Conservation (phyloP, 2,329 filamentous ascomycete species). For the Fusarium devonianum region DNA sequence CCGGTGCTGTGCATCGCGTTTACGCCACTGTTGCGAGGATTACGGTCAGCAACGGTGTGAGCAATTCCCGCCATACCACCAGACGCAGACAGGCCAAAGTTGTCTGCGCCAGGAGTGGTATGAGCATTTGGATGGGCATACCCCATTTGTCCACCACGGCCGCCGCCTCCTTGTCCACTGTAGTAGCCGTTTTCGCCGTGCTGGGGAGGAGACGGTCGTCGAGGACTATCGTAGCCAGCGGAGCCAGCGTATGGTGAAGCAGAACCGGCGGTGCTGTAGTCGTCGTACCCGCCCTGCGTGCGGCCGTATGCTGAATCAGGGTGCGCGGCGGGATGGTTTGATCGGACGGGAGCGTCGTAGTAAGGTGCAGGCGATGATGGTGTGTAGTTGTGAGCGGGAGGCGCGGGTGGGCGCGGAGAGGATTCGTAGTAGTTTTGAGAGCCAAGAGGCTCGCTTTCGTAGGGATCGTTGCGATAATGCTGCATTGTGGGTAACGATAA, state of each 20-base stretch:
- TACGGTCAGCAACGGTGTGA: conserved; percentile 68
- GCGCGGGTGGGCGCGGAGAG: conserved; percentile 31
- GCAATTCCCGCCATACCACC: conserved; percentile 75
- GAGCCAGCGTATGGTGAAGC: conserved; percentile 33
- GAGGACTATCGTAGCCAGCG: conserved; percentile 33
- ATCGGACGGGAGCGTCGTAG: conserved; percentile 36
- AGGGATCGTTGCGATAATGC: conserved; percentile 44
- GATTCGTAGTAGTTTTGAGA: conserved; percentile 36
- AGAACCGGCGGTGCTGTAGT: conserved; percentile 23
- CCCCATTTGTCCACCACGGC: conserved; percentile 37
- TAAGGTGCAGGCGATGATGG: conserved; percentile 35
- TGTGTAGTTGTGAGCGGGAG: conserved; percentile 36
- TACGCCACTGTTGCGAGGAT: conserved; percentile 69
- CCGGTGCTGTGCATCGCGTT: conserved; percentile 61
- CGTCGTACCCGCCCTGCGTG: conserved; percentile 29
- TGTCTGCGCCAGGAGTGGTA: conserved; percentile 69
- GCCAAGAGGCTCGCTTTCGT: conserved; percentile 49
- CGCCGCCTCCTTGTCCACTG: conserved; percentile 23
- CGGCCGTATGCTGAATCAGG: conserved; percentile 38
- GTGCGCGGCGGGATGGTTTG: conserved; percentile 36
- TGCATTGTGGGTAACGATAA: conserved; percentile 41
- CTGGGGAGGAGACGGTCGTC: conserved; percentile 27
- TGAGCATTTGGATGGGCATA: conserved; percentile 37
- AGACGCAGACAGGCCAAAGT: conserved; percentile 67
- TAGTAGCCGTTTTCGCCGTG: conserved; percentile 38